Evolutionary conservation across 169 alveolate genomes (phyloP), one percentile per base, ranked within the genome.

Genomic region (Nephromyces sp.): DNA sequence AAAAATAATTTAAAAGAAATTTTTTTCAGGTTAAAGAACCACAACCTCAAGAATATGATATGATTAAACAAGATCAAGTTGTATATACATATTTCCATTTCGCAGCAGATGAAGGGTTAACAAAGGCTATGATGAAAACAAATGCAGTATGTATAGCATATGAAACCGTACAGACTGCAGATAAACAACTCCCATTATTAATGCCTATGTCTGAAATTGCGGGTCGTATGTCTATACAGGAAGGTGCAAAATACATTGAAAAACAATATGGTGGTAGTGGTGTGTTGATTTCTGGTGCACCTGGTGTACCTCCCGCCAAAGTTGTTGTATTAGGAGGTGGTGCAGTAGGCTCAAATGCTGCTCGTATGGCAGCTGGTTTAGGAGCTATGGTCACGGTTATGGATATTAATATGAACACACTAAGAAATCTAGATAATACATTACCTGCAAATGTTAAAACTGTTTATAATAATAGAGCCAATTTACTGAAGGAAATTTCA

Each of bases 181-280:
- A 32, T 5, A 27, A 52, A 1, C 53, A 51, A 28, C 25, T 73
- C 65, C 68, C 73, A 15, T 64, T 73, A 51, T 62, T 73, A 1
- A 52, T 32, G 68, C 79, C 79, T 32, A 73, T 64, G 79, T 64
- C 74, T 3, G 79, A 73, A 25, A 65, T 73, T 0, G 79, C 79
- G 6, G 79, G 79, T 8, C 70, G 34, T 6, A 22, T 73, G 73
- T 28, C 74, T 4, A n/a, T 73, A 3, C 74, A 64, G 0, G 52
- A 35, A 15, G 79, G 79, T 24, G 24, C 34, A 33, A 68, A 73
- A 22, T 34, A 8, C 73, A 51, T 64, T 31, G 24, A 27, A 21
- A 3, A 33, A 3, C 52, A 34, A 15, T 3, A 0, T 24, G 73
- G 79, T 1, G 79, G 79, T 2, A 2, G 52, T 1, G 79, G 79